Conservation (phyloP, 768 basidiomycete genomes). For the Gymnopilus dilepis region DNA sequence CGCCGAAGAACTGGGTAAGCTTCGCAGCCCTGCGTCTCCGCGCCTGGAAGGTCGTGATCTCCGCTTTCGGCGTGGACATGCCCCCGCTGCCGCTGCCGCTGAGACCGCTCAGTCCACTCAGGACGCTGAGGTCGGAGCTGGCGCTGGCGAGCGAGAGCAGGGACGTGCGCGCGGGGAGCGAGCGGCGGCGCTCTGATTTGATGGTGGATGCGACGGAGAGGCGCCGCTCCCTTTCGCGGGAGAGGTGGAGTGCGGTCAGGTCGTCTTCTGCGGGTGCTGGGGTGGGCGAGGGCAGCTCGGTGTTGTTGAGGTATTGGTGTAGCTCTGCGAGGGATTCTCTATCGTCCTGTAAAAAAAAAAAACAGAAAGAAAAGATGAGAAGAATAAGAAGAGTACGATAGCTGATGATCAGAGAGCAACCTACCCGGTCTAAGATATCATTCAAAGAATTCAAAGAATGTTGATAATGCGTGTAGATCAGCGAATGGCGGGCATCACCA, state of each 20-base stretch:
- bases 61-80: conserved; percentile 44
- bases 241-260: neutral
- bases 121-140: too few species aligned
- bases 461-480: conserved; percentile 77
- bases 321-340: conserved; percentile 74
- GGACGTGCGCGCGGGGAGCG: conserved; percentile 70
- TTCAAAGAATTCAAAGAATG: conserved; percentile 81
- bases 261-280: conserved; percentile 4
- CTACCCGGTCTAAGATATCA: conserved; percentile 79
- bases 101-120: too few species aligned
- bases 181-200: conserved; percentile 69
- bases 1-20: conserved; percentile 87
- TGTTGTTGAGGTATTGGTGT: conserved; percentile 65
- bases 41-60: conserved; percentile 64
- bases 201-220: conserved; percentile 43
- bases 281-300: conserved; percentile 20
- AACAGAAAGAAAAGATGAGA: neutral
- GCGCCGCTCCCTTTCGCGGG: conserved; percentile 34
- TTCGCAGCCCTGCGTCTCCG: conserved; percentile 81
- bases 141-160: too few species aligned
- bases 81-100: too few species aligned
- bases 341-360: conserved; percentile 62
- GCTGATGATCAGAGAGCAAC: too few species aligned
- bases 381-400: neutral
- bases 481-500: conserved; percentile 41